phyloP scores from a whole-genome alignment of 371 early-diverging fungal species.

The Rhizopus arrhizus region DNA sequence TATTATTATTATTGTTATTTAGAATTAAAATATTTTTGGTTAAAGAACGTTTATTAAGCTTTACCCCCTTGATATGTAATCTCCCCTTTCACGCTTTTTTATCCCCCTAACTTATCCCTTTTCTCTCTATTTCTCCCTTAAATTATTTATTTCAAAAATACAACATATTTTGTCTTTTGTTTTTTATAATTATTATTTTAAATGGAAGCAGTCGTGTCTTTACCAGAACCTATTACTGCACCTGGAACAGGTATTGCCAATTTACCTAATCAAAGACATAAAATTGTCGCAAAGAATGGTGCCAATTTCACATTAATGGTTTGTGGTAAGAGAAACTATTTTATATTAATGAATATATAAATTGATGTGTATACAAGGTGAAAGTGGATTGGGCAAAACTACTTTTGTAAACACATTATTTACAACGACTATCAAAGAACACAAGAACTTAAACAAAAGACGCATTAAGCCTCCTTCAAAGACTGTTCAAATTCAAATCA shows the following conservation, averaged over 20 bases:
- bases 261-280: constrained; percentile 97
- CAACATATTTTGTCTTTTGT: constrained; percentile 2
- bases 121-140: constrained; percentile 1
- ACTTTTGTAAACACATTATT: constrained; percentile 91
- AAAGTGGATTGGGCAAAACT: constrained; percentile 82
- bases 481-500: constrained; percentile 94
- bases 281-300: constrained; percentile 93
- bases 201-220: constrained; percentile 24
- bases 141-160: constrained; percentile 1
- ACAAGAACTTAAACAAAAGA: constrained; percentile 81
- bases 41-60: neutral
- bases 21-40: neutral
- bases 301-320: constrained; percentile 96
- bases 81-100: no score
- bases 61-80: no score
- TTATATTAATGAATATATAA: neutral
- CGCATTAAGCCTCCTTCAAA: constrained; percentile 82
- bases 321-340: constrained; percentile 72
- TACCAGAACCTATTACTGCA: constrained; percentile 48
- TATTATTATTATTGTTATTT: neutral
- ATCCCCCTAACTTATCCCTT: neutral
- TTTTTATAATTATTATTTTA: constrained; percentile 1
- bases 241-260: constrained; percentile 95
- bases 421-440: constrained; percentile 85
- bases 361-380: constrained; percentile 26